Base-by-base conservation (phyloP, 2,329 filamentous ascomycete genomes). In the Neurospora sp. region DNA sequence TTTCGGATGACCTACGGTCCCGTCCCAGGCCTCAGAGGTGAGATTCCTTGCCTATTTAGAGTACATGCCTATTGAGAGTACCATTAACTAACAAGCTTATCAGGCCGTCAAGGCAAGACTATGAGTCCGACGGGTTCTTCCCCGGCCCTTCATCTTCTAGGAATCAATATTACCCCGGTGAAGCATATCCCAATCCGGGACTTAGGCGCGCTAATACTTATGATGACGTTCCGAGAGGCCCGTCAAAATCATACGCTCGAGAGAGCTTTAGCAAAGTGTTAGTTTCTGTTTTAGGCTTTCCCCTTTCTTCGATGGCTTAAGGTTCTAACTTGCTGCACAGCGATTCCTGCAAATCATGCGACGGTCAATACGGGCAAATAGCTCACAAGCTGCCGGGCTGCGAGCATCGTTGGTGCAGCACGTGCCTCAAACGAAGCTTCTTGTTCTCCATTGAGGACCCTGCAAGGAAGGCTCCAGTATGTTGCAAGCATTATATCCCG, bases 401-500 rank as follows among this genome's bases (percentile, higher is more conserved):
- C 77, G 88, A 88, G 2, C 93, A 97, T 79, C 87, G 88, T 72
- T 93, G 95, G 90, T 97, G 93, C 79, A 85, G 91, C 73, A 78
- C 84, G 8, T 97, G 93, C 78, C 82, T 97, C 52, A 90, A 88
- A 78, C 87, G 88, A 67, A 85, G 88, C 70, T 97, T 96, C 80
- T 88, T 85, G 69, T 84, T 92, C 71, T 96, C 92, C 11, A 83
- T 94, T 72, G 89, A 85, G 57, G 92, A 96, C 77, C 89, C 91
- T 1, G 86, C 89, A 71, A 89, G 92, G 74, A 96, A 97, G 92
- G 92, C 93, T 19, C 93, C 93, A 0, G 87, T 85, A 77, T 97
- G 93, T 80, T 97, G 93, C 79, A 90, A 87, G 3, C 76, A 92
- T 12, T 86, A 88, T 74, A 96, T 97, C 70, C 88, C 91, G 0